These are phyloP conservation scores for Dendrostoma leiphaemia DNA, from an alignment of 2,329 filamentous ascomycete genomes.

Conservation along the genomic window DNA sequence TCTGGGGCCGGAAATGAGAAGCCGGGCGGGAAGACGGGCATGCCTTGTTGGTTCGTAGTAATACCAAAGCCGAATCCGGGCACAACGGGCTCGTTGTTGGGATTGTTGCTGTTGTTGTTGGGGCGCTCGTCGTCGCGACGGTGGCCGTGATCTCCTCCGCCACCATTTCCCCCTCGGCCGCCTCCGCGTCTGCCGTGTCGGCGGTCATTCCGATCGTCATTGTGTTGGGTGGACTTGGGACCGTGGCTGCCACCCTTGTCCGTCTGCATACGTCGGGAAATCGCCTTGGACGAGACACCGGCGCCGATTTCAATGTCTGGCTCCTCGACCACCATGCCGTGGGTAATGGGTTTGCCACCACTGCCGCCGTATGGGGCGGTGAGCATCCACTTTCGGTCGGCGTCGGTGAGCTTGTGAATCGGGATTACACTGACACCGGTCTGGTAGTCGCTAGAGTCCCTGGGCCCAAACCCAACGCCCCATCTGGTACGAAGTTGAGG, in stretches of 20 bases:
- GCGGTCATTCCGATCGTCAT: slow-evolving; percentile 14
- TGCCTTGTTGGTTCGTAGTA: slow-evolving; percentile 44
- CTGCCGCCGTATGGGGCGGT: slow-evolving; percentile 92
- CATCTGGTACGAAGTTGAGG: slow-evolving; percentile 84
- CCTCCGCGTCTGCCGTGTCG: slow-evolving; percentile 21
- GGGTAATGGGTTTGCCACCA: slow-evolving; percentile 76
- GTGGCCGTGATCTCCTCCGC: slow-evolving; percentile 21
- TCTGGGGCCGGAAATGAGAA: slow-evolving; percentile 34
- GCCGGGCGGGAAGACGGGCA: slow-evolving; percentile 47
- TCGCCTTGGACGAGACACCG: slow-evolving; percentile 91
- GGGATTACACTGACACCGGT: slow-evolving; percentile 92
- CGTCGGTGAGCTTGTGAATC: slow-evolving; percentile 88
- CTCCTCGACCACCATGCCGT: slow-evolving; percentile 88
- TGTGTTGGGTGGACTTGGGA: slow-evolving; percentile 58
- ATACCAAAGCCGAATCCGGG: slow-evolving; percentile 43
- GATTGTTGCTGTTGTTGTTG: slow-evolving; percentile 22
- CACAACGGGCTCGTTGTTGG: slow-evolving; percentile 28
- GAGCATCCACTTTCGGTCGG: slow-evolving; percentile 95
- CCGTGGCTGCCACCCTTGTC: slow-evolving; percentile 65
- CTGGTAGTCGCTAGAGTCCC: slow-evolving; percentile 95
- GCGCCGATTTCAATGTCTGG: slow-evolving; percentile 98
- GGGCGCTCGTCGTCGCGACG: slow-evolving; percentile 28
- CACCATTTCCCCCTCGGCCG: slow-evolving; percentile 18
- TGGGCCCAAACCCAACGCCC: slow-evolving; percentile 95
- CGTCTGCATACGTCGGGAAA: slow-evolving; percentile 67